A percentile compares a stretch with the other conserved stretches of the same genome.
These are phyloP conservation scores for Stereocaulon alpinum DNA, from an alignment of 495 filamentous ascomycete genomes.

Conservation along the genomic window DNA sequence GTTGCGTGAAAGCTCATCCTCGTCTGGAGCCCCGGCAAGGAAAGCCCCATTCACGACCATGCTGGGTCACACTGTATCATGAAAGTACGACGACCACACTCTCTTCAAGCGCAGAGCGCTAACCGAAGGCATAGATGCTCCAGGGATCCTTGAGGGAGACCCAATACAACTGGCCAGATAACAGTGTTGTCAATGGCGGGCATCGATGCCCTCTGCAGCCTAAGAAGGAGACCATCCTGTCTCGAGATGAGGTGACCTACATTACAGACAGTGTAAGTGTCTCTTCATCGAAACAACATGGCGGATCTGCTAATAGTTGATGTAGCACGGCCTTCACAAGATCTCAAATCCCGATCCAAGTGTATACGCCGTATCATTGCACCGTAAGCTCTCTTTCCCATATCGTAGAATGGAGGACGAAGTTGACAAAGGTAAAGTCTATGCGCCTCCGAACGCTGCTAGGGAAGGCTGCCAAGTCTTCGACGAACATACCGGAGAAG, in stretches of 20 bases:
- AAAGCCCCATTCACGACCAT: constrained; percentile 79
- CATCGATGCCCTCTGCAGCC: constrained; percentile 39
- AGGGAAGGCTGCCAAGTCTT: constrained; percentile 64
- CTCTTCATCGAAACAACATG: background rate
- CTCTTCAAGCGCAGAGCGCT: background rate
- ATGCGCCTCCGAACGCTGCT: constrained; percentile 82
- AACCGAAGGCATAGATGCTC: constrained; percentile 43
- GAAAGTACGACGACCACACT: constrained; percentile 34
- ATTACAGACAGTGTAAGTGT: constrained; percentile 59
- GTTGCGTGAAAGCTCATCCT: constrained; percentile 56
- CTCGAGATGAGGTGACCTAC: constrained; percentile 62
- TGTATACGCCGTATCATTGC: constrained; percentile 73
- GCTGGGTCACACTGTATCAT: constrained; percentile 70
- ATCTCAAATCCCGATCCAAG: constrained; percentile 62
- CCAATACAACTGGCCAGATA: constrained; percentile 63
- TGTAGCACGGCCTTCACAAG: constrained; percentile 66
- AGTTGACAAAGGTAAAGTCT: constrained; percentile 44
- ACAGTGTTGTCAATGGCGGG: constrained; percentile 33
- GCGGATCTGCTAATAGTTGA: background rate
- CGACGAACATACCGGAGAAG: constrained; percentile 59
- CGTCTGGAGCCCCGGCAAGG: constrained; percentile 88
- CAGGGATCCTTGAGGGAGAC: constrained; percentile 70
- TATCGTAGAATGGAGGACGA: constrained; percentile 2
- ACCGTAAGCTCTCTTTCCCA: constrained; percentile 45
- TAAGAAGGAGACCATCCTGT: constrained; percentile 38